phyloP scores from a whole-genome alignment of 2,329 filamentous ascomycete species.

The Raffaelea ambrosiae region DNA sequence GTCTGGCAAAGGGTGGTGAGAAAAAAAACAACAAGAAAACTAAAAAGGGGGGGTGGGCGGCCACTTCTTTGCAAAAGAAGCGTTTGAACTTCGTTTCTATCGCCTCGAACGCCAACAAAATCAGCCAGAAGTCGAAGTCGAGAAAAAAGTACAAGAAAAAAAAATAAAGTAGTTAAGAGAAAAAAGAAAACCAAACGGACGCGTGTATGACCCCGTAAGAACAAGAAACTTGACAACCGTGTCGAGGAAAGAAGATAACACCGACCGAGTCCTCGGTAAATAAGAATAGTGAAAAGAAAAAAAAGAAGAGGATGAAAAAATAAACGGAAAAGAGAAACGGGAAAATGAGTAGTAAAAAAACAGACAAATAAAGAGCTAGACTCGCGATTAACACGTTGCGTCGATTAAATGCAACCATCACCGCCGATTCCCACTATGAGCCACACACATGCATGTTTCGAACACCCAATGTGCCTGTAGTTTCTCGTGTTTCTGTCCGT shows the following conservation, averaged over 20 bases:
- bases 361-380: not conserved
- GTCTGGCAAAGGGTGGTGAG: too few relatives aligned
- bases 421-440: too few relatives aligned
- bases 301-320: not conserved
- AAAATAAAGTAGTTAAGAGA: not conserved
- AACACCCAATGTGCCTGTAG: too few relatives aligned
- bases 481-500: too few relatives aligned
- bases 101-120: slow-evolving; percentile 4
- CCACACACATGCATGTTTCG: too few relatives aligned
- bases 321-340: not conserved
- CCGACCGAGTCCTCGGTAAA: not conserved
- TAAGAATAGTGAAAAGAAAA: not conserved
- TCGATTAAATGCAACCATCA: too few relatives aligned
- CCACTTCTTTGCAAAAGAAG: too few relatives aligned
- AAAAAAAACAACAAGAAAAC: too few relatives aligned
- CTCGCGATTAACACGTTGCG: too few relatives aligned
- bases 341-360: not conserved
- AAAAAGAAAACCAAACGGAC: not conserved
- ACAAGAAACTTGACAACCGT: not conserved
- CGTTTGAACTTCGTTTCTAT: slow-evolving; percentile 1
- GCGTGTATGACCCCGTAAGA: not conserved
- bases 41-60: too few relatives aligned
- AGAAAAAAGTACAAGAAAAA: not conserved
- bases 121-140: not conserved
- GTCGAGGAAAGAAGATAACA: not conserved